Conservation (phyloP, 441 rosid species). For the Mallotus japonicus region DNA sequence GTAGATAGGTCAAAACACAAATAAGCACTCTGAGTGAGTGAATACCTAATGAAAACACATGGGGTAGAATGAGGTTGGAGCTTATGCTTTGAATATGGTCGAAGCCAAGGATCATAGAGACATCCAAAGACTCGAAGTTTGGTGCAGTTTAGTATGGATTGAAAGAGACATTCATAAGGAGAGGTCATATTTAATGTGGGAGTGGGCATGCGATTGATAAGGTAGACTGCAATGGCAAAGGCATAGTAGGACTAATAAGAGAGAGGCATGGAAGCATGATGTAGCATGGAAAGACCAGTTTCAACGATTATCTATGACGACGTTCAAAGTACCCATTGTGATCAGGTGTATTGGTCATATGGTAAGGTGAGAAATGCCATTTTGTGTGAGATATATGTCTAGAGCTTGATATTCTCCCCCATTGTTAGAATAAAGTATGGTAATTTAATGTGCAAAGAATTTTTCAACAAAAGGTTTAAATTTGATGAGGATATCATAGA, state of each 20-base stretch:
- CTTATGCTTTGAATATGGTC: background rate
- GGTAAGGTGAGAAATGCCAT: too few species aligned
- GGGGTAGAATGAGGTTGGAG: background rate
- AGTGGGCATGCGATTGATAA: conserved; percentile 3
- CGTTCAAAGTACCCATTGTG: too few species aligned
- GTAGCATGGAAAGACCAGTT: too few species aligned
- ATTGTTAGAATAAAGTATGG: too few species aligned
- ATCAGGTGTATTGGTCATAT: too few species aligned
- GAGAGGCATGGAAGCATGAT: too few species aligned
- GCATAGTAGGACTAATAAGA: background rate
- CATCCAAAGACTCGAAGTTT: conserved; percentile 4
- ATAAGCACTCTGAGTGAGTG: background rate
- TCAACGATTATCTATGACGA: too few species aligned
- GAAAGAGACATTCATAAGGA: background rate
- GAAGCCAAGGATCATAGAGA: background rate
- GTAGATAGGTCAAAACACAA: background rate
- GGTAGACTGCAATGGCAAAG: background rate
- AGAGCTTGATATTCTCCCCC: too few species aligned
- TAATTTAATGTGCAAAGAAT: too few species aligned
- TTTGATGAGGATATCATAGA: too few species aligned
- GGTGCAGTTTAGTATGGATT: background rate
- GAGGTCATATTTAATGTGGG: background rate
- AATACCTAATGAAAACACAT: background rate
- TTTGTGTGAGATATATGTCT: too few species aligned
- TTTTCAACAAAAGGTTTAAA: too few species aligned